Evolutionary conservation across 1,139 yeast genomes (phyloP).

Genomic region (Meyerozyma elateridarum): DNA sequence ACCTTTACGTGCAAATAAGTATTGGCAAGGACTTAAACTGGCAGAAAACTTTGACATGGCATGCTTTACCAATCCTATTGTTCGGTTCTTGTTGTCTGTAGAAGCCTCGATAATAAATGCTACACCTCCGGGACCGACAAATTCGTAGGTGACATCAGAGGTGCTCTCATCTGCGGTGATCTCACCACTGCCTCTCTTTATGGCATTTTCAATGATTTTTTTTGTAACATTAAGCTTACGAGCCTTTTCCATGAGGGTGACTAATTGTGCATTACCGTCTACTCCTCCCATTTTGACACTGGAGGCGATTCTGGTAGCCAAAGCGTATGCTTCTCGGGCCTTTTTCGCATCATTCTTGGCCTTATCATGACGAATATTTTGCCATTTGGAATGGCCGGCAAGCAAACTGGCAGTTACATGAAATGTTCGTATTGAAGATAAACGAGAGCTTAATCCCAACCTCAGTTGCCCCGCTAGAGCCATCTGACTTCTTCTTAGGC

Average conservation of each 20-base stretch:
- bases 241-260: conserved; percentile 76
- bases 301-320: conserved; percentile 68
- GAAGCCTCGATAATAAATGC: conserved; percentile 79
- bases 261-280: conserved; percentile 68
- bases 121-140: conserved; percentile 89
- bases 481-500: too few relatives aligned
- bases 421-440: conserved; percentile 10
- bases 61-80: conserved; percentile 70
- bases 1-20: conserved; percentile 75
- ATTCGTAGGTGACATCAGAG: conserved; percentile 65
- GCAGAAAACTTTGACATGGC: conserved; percentile 72
- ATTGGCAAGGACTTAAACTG: conserved; percentile 70
- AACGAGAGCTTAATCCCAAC: too few relatives aligned
- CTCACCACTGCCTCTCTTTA: conserved; percentile 76
- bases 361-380: conserved; percentile 88
- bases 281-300: conserved; percentile 57
- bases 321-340: conserved; percentile 64
- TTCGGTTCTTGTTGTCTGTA: conserved; percentile 84
- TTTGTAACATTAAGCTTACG: conserved; percentile 74
- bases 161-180: conserved; percentile 31
- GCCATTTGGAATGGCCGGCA: conserved; percentile 94
- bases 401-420: conserved; percentile 11
- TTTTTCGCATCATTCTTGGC: conserved; percentile 85
- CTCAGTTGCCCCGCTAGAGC: too few relatives aligned
- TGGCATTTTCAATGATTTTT: conserved; percentile 78